Conservation (phyloP, 208 protist genomes). For the Crithidia expoeki region DNA sequence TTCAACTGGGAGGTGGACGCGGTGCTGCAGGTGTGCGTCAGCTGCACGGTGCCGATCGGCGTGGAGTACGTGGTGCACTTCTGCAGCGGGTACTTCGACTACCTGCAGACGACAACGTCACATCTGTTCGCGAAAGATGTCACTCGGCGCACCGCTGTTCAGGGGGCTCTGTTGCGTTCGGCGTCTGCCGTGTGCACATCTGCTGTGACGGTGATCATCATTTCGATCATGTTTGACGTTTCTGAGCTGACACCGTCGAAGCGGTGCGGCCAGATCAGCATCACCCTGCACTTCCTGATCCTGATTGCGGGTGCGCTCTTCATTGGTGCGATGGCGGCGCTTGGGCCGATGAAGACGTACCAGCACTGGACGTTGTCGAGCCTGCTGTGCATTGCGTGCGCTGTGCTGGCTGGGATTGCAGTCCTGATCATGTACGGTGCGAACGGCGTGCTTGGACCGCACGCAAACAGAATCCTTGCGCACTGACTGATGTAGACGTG, state of each 20-base stretch:
- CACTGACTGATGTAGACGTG: constrained; percentile 8
- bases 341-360: constrained; percentile 43
- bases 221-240: constrained; percentile 45
- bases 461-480: constrained; percentile 26
- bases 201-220: constrained; percentile 34
- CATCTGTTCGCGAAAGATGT: constrained; percentile 54
- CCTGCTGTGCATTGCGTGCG: constrained; percentile 36
- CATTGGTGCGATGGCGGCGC: constrained; percentile 32
- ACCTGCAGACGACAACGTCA: constrained; percentile 62
- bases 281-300: constrained; percentile 47
- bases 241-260: constrained; percentile 35
- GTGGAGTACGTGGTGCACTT: constrained; percentile 64
- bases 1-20: constrained; percentile 46
- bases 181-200: constrained; percentile 43
- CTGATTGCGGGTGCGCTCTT: constrained; percentile 39
- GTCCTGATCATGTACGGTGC: constrained; percentile 38
- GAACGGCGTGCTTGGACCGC: constrained; percentile 31
- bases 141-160: constrained; percentile 39
- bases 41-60: constrained; percentile 50
- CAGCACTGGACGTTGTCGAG: constrained; percentile 50
- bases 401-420: constrained; percentile 21
- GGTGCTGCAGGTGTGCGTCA: constrained; percentile 53
- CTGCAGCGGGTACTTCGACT: constrained; percentile 61
- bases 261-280: constrained; percentile 42
- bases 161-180: constrained; percentile 44